Conservation (phyloP, 805 yeast species). For the Millerago galiae region DNA sequence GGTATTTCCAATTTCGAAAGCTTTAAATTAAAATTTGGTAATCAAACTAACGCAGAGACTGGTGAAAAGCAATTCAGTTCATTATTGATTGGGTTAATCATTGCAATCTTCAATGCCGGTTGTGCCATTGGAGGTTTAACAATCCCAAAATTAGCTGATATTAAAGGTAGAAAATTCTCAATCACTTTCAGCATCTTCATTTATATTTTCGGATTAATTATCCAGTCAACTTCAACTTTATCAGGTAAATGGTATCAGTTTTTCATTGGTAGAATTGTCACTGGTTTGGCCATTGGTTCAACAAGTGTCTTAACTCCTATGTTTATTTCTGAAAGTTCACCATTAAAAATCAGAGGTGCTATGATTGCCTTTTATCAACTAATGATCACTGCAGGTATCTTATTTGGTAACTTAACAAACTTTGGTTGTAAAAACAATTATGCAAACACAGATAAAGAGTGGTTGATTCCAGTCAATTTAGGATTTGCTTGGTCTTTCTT, state of each 20-base stretch:
- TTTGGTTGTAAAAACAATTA: conserved; percentile 44
- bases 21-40: conserved; percentile 47
- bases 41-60: conserved; percentile 21
- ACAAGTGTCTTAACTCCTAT: conserved; percentile 72
- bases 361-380: conserved; percentile 65
- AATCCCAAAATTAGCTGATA: conserved; percentile 51
- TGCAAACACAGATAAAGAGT: conserved; percentile 46
- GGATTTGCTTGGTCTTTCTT: conserved; percentile 34
- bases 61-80: conserved; percentile 39
- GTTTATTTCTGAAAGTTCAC: conserved; percentile 64
- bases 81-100: conserved; percentile 45
- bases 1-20: conserved; percentile 65
- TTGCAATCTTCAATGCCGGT: conserved; percentile 57
- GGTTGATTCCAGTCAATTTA: conserved; percentile 63
- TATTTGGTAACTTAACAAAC: conserved; percentile 62
- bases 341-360: conserved; percentile 65
- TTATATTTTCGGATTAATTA: conserved; percentile 53
- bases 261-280: conserved; percentile 55
- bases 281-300: conserved; percentile 76
- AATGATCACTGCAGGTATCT: conserved; percentile 65
- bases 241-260: conserved; percentile 51
- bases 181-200: conserved; percentile 46
- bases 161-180: conserved; percentile 54
- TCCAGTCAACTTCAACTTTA: conserved; percentile 46
- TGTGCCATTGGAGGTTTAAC: conserved; percentile 65